A percentile compares a stretch with the other conserved stretches of the same genome.
Evolutionary conservation across 1,284 basidiomycete species (phyloP).

Genomic region (Paramarasmius palmivorus): DNA sequence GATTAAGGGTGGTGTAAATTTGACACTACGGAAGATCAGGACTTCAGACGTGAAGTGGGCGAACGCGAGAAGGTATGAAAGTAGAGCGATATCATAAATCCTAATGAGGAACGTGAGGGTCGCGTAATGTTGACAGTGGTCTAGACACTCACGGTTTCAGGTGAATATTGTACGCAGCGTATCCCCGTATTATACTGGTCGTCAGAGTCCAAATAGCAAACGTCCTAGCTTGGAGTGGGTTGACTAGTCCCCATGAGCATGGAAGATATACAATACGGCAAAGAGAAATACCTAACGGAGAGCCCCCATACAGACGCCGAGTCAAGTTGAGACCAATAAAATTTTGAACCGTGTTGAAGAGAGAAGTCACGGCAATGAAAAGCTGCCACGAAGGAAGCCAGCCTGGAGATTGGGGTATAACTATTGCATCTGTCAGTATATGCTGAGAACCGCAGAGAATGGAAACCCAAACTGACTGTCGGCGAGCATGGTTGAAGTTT

Average conservation of each 20-base stretch:
- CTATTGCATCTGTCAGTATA: constrained; percentile 32
- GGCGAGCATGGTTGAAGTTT: too few species aligned
- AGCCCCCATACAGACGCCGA: constrained; percentile 69
- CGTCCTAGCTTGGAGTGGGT: constrained; percentile 80
- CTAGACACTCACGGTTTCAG: constrained; percentile 68
- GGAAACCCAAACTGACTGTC: too few species aligned
- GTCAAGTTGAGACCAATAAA: constrained; percentile 78
- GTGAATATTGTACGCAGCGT: constrained; percentile 87
- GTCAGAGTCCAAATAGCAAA: constrained; percentile 90
- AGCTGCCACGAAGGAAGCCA: constrained; percentile 86
- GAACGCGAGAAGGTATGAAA: constrained; percentile 89
- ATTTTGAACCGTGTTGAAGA: constrained; percentile 87
- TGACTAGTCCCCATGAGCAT: constrained; percentile 54
- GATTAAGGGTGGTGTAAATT: constrained; percentile 62
- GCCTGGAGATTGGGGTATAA: constrained; percentile 64
- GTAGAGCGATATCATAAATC: constrained; percentile 87
- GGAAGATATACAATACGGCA: neutral
- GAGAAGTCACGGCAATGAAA: constrained; percentile 69
- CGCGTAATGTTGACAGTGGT: constrained; percentile 11
- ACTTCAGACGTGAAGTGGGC: constrained; percentile 88
- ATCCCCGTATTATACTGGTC: constrained; percentile 77
- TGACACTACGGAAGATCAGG: constrained; percentile 81
- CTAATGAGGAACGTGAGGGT: constrained; percentile 39
- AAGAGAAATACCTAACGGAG: constrained; percentile 35
- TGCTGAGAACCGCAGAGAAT: too few species aligned